phyloP scores from a whole-genome alignment of 2,329 filamentous ascomycete species.

The Atkinsonella hypoxylon region DNA sequence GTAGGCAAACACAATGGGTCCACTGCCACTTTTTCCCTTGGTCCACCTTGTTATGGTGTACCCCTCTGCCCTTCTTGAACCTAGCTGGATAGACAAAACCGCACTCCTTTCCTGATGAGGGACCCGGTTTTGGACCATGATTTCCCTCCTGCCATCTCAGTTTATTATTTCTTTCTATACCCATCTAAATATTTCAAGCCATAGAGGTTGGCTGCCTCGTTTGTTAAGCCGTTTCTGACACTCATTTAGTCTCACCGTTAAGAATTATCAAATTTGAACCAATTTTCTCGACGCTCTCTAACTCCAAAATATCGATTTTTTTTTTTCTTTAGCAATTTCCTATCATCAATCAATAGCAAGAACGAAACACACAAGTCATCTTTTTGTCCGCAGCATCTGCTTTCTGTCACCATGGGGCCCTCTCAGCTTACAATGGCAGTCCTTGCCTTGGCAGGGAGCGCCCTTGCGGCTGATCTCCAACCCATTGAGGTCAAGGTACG shows the following conservation, averaged over 20 bases:
- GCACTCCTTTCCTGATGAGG: constrained; percentile 1
- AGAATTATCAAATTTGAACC: background rate
- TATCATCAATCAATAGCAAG: background rate
- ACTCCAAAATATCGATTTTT: background rate
- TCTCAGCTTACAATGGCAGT: constrained; percentile 21
- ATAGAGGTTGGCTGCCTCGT: constrained; percentile 7
- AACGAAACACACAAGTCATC: background rate
- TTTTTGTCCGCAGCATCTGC: background rate
- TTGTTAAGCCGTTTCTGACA: constrained; percentile 7
- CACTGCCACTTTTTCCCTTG: background rate
- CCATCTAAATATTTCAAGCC: constrained; percentile 1
- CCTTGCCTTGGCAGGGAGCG: constrained; percentile 29
- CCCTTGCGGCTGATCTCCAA: constrained; percentile 33
- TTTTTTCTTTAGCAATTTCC: background rate
- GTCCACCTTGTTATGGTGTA: background rate
- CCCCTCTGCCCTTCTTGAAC: background rate
- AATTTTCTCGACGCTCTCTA: constrained; percentile 4
- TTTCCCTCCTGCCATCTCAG: background rate
- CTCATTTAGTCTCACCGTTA: constrained; percentile 3
- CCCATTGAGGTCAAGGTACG: constrained; percentile 59
- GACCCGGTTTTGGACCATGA: background rate
- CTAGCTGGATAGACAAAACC: constrained; percentile 1
- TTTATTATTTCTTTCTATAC: background rate
- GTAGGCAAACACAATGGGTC: background rate
- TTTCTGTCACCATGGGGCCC: constrained; percentile 20